Base-by-base conservation (phyloP, 768 basidiomycete genomes). In the Boletus insuetus region DNA sequence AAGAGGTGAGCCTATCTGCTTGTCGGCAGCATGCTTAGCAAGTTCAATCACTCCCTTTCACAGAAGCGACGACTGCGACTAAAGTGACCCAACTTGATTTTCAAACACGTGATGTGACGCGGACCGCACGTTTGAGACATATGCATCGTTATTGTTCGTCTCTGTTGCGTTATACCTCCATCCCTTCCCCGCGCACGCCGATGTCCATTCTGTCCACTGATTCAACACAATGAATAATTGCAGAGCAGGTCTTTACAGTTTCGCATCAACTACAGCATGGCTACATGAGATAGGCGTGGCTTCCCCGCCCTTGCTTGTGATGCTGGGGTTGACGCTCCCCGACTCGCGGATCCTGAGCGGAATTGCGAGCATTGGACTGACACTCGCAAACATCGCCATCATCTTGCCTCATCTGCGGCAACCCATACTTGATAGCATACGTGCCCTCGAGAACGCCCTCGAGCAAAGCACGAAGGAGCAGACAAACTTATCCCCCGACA, bases 221-320 rank as follows among this genome's bases (percentile, higher is more conserved):
- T 48, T 52, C 39, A 40, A 8, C 46, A 56, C 50, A 29, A 67
- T 67, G 66, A 62, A 62, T 44, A 64, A 51, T 51, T 59, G 49
- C 58, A 69, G 61, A 55, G 61, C 59, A 58, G 66, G 66, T 35
- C 67, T 67, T 59, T 67, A 69, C 55, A 62, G 59, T 38, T 67
- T 62, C 48, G 51, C 49, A 20, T 35, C 64, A 34, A 67, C 59
- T 38, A 48, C 55, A 10, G 38, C 58, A 54, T 64, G 66, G 66
- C 53, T 67, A 22, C 58, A 52, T 51, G 45, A 56, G 54, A 56
- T 26, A 20, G 66, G 66, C 50, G 38, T 58, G 10, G 66, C 66
- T 17, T 69, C 67, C 14, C 64, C 66, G 10, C 67, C 66, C 24
- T 31, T 46, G 37, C 62, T 69, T 17, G 64, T 67, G 12, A 26